Evolutionary conservation across 768 basidiomycete species (phyloP), one percentile per base, ranked within the genome.

Genomic region (Lentinula sp.): DNA sequence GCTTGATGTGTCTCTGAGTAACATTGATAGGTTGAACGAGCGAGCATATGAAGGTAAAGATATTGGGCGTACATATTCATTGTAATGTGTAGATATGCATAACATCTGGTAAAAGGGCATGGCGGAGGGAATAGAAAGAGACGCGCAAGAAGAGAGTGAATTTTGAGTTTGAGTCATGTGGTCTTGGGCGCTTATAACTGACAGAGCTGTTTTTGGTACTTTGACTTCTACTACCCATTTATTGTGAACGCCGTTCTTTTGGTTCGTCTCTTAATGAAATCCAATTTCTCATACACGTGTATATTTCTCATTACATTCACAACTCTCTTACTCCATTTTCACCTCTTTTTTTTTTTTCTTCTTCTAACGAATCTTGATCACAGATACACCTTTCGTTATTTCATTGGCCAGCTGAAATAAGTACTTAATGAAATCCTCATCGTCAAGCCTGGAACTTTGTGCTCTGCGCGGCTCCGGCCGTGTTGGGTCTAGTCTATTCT

Each of bases 91-190:
- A 0, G 92, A 80, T 62, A 95, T 91, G 69, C 92, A 93, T 54
- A 93, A 68, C 80, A 95, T 84, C 68, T 93, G 86, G 75, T 95
- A 95, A 69, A 94, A 82, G 5, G 92, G 92, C 93, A 95, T 95
- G 23, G 66, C 18, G 40, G 40, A 18, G 54, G 34, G 9, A 16
- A 31, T 45, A 18, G 9, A 39, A 39, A 39, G 37, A 39, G 37
- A 5, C 37, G 37, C 37, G n/a, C 16, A 45, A 57, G n/a, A 5
- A 15, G 21, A 34, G 53, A 8, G 11, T 23, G 15, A 31, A 51
- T 28, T 46, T 7, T 23, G 15, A 31, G 21, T 28, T 46, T 8
- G 28, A 13, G 37, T 8, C 57, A 58, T 18, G 57, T 58, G 57
- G 43, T 21, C 2, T 0, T 15, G 11, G 42, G 54, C 35, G 50